Conservation (phyloP, 169 alveolate species). For the Eimeria praecox region DNA sequence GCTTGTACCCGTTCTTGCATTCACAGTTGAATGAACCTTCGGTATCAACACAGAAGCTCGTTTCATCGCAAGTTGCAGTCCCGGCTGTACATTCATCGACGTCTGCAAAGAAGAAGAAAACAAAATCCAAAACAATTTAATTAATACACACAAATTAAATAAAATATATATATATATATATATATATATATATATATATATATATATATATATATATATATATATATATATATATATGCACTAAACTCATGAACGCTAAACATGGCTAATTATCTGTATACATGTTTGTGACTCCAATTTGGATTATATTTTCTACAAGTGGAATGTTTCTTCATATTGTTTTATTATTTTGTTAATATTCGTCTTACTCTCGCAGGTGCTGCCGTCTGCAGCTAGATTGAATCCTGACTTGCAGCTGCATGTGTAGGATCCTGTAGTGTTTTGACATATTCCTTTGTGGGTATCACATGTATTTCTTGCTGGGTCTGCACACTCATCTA, state of each 20-base stretch:
- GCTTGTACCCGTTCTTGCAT: slow-evolving; percentile 83
- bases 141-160: no score
- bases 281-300: not conserved
- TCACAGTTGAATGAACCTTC: slow-evolving; percentile 85
- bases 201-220: no score
- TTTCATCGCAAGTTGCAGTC: slow-evolving; percentile 46
- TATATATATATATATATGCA: no score
- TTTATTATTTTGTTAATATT: not conserved
- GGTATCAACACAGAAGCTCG: slow-evolving; percentile 81
- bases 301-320: not conserved
- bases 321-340: not conserved
- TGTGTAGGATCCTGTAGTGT: slow-evolving; percentile 83
- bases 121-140: not conserved
- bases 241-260: no score
- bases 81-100: slow-evolving; percentile 74
- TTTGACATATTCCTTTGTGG: slow-evolving; percentile 81
- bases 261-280: not conserved
- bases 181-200: no score
- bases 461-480: slow-evolving; percentile 82
- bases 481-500: slow-evolving; percentile 83
- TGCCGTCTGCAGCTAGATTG: slow-evolving; percentile 64
- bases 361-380: slow-evolving; percentile 71
- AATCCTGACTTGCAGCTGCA: slow-evolving; percentile 86
- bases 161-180: no score
- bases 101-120: slow-evolving; percentile 4